Base-by-base conservation (phyloP, 2,329 filamentous ascomycete species). In the Scleromitrula shiraiana region DNA sequence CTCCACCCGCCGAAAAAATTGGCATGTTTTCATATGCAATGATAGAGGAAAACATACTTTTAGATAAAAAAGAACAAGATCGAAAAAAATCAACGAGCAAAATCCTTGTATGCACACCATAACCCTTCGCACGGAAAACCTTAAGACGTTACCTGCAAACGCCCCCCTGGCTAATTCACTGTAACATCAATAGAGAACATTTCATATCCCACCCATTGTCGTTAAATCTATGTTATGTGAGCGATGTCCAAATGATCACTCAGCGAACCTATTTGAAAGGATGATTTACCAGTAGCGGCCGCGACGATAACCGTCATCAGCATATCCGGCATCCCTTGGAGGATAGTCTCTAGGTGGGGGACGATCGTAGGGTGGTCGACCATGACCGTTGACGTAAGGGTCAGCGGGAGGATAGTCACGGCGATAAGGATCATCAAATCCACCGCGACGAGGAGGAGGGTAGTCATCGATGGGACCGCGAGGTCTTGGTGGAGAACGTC, bases 351-450 rank as follows among this genome's bases (percentile, higher is more conserved):
- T 54, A 55, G 62, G 59, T 20, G 59, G 61, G 50, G 60, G 59
- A 41, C 81, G 56, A 53, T 77, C 73, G 55, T 82, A 81, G 3
- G 76, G 73, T 36, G 58, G 55, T 54, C 61, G 54, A 17, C 59
- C 57, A 50, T 77, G 71, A 37, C 74, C 75, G 54, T 76, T 77
- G 56, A 67, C 70, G 58, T 83, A 83, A 40, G 78, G 77, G 50
- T 82, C 79, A 29, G 22, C 45, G 33, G 62, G 59, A 41, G 80
- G 78, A 55, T 82, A 77, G 62, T 85, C 78, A 55, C 82, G 73
- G 57, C 80, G 77, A 68, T 91, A 93, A 24, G 84, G 83, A 59
- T 93, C 88, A 50, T 89, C 85, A 61, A 85, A 86, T 50, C 84
- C 77, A 56, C 77, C 74, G 53, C 84, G 74, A 47, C 76, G 74